Evolutionary conservation across 2,329 filamentous ascomycete genomes (phyloP).

Genomic region (Cladorrhinum sp.): DNA sequence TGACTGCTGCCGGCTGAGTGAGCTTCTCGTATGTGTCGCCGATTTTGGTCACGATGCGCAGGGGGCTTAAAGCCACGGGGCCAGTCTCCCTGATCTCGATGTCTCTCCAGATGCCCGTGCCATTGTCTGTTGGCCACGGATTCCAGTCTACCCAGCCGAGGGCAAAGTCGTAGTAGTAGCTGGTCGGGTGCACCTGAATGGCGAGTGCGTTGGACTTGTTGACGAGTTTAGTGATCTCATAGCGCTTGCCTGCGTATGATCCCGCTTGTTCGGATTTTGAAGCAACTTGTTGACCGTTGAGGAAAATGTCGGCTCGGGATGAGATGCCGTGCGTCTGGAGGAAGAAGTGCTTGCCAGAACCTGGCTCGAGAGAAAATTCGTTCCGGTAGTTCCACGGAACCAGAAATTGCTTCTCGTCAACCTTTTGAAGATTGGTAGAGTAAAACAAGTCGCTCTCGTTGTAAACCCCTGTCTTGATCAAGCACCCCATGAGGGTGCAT

Average conservation of each 20-base stretch:
- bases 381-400: constrained; percentile 59
- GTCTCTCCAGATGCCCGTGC: constrained; percentile 61
- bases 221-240: constrained; percentile 50
- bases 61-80: constrained; percentile 42
- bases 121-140: constrained; percentile 59
- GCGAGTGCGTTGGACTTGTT: constrained; percentile 48
- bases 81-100: constrained; percentile 56
- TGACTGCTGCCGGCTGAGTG: constrained; percentile 34
- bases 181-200: constrained; percentile 54
- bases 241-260: constrained; percentile 54
- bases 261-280: constrained; percentile 50
- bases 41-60: constrained; percentile 46
- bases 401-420: constrained; percentile 47
- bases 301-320: constrained; percentile 57
- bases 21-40: constrained; percentile 26
- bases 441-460: constrained; percentile 54
- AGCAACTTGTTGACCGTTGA: constrained; percentile 55
- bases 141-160: constrained; percentile 63
- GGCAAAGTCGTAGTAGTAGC: constrained; percentile 58
- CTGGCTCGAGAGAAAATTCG: constrained; percentile 43
- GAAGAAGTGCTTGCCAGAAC: constrained; percentile 43
- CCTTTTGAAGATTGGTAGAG: constrained; percentile 42
- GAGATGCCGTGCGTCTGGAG: constrained; percentile 59
- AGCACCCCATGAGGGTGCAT: constrained; percentile 56
- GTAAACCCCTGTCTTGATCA: constrained; percentile 52